These are phyloP conservation scores for Colletotrichum orchidophilum DNA, from an alignment of 2,329 filamentous ascomycete genomes.

Conservation along the genomic window DNA sequence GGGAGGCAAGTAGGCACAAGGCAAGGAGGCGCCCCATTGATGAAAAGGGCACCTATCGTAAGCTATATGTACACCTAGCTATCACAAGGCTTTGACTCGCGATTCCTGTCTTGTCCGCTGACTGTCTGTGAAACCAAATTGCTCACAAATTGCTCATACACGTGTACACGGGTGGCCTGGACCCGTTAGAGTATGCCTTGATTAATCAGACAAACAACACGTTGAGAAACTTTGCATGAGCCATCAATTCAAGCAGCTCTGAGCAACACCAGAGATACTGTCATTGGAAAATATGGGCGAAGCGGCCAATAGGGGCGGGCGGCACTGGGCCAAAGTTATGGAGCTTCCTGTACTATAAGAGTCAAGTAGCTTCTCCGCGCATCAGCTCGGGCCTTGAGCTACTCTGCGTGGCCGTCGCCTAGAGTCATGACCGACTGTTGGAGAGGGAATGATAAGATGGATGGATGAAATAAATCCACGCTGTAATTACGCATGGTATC, in stretches of 20 bases:
- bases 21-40: conserved; percentile 7
- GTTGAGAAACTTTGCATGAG: neutral
- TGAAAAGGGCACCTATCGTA: conserved; percentile 16
- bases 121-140: neutral
- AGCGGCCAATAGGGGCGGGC: neutral
- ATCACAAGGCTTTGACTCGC: conserved; percentile 21
- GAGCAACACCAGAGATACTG: neutral
- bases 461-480: neutral
- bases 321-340: neutral
- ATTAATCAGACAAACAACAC: neutral
- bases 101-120: neutral
- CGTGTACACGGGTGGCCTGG: neutral
- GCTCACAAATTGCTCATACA: too few species aligned
- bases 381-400: neutral
- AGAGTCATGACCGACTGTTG: neutral
- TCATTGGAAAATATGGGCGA: neutral
- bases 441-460: neutral
- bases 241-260: neutral
- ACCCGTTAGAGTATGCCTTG: neutral
- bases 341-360: neutral
- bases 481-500: neutral
- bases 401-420: neutral
- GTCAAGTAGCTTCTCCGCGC: conserved; percentile 9
- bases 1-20: conserved; percentile 1
- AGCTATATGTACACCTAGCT: conserved; percentile 32